phyloP scores from a whole-genome alignment of 169 alveolate genomes.

The Ichthyophthirius multifiliis region DNA sequence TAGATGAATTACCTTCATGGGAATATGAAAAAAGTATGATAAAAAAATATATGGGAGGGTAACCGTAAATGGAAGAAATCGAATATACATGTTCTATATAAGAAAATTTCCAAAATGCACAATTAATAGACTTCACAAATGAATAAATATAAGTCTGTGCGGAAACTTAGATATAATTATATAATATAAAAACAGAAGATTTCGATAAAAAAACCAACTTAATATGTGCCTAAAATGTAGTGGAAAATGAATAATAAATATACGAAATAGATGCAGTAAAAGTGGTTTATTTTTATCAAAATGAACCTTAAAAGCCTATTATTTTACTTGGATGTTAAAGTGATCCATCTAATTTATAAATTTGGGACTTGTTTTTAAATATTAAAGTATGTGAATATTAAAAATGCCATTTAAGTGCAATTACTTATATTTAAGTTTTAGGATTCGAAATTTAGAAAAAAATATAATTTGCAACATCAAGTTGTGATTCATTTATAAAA shows the following conservation, averaged over 20 bases:
- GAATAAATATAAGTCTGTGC: not conserved
- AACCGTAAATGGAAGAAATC: not conserved
- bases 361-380: slow-evolving; percentile 3
- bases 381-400: not conserved
- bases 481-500: not conserved
- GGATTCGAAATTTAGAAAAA: not conserved
- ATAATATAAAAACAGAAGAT: not conserved
- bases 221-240: not conserved
- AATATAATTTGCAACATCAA: not conserved
- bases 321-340: not conserved
- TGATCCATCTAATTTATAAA: not conserved
- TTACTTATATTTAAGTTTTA: not conserved
- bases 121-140: not conserved
- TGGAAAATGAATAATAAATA: not conserved
- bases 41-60: not conserved
- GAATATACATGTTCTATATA: not conserved
- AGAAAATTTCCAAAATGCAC: not conserved
- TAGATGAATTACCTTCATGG: not conserved
- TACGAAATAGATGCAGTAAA: slow-evolving; percentile 3
- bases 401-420: not conserved
- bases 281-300: not conserved
- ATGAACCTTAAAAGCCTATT: not conserved
- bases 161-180: not conserved
- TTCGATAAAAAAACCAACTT: not conserved
- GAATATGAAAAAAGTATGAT: not conserved